A percentile compares a stretch with the other conserved stretches of the same genome.
These are phyloP conservation scores for Cenchrus fungigraminus DNA, from an alignment of 176 grass and related monocot genomes.

Conservation along the genomic window DNA sequence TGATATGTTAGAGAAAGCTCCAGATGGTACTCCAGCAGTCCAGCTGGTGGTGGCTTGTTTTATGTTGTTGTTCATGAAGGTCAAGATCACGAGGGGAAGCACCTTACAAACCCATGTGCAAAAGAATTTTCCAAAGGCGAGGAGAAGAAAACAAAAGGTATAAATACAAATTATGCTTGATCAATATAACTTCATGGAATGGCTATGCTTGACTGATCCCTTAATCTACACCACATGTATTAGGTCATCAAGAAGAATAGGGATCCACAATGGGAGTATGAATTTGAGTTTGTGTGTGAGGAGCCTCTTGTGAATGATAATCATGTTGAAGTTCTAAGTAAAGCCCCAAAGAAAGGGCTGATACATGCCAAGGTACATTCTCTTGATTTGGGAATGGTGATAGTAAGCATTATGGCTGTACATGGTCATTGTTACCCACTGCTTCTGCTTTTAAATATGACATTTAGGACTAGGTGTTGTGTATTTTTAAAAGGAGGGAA, in stretches of 20 bases:
- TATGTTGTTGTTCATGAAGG: constrained; percentile 80
- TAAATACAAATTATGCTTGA: constrained; percentile 1
- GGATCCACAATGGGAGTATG: constrained; percentile 85
- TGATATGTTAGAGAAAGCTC: constrained; percentile 58
- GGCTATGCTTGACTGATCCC: constrained; percentile 1
- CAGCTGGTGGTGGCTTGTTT: constrained; percentile 80
- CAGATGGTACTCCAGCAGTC: constrained; percentile 54
- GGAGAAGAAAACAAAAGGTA: constrained; percentile 91
- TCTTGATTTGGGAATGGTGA: constrained; percentile 11
- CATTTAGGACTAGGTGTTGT: background rate
- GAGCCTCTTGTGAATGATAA: constrained; percentile 80
- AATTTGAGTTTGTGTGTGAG: constrained; percentile 92
- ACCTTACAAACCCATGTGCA: constrained; percentile 88
- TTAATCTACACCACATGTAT: constrained; percentile 6
- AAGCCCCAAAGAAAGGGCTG: constrained; percentile 65
- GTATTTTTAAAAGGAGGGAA: background rate
- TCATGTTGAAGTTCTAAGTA: constrained; percentile 82
- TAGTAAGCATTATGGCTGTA: background rate
- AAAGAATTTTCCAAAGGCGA: constrained; percentile 81
- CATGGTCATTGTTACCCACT: background rate
- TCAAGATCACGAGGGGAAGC: constrained; percentile 89
- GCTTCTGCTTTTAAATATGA: too few relatives aligned
- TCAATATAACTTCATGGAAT: background rate
- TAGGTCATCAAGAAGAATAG: constrained; percentile 94
- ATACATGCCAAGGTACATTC: constrained; percentile 84